Conservation (phyloP, 306 rosid genomes). For the Trifolium fragiferum region DNA sequence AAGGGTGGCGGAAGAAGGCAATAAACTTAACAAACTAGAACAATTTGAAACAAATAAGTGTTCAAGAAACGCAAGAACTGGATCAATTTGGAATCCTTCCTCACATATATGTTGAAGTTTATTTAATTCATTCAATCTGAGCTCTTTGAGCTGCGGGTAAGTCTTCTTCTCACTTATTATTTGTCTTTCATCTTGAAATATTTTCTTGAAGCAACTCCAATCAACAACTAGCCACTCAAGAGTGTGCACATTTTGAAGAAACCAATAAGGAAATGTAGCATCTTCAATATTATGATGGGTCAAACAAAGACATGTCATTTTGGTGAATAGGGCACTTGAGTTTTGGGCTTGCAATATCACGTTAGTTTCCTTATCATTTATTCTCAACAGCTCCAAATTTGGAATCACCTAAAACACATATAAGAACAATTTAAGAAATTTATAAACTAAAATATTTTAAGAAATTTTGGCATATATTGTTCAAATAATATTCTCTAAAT, state of each 20-base stretch:
- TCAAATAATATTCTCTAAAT: too few relatives aligned
- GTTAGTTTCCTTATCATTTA: not conserved
- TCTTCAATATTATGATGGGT: not conserved
- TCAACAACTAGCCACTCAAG: not conserved
- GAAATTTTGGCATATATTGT: too few relatives aligned
- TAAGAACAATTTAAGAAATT: not conserved
- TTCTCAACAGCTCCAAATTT: not conserved
- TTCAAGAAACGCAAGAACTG: not conserved
- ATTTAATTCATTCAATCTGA: not conserved
- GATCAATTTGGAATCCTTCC: not conserved
- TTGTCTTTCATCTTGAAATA: not conserved
- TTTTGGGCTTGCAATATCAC: slow-evolving; percentile 5
- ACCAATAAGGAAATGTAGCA: not conserved
- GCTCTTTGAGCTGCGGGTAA: not conserved
- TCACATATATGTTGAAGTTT: not conserved
- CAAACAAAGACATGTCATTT: not conserved
- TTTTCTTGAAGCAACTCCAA: not conserved
- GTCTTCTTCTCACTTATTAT: not conserved
- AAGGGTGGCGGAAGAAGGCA: not conserved
- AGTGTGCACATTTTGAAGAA: not conserved
- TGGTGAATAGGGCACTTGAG: not conserved
- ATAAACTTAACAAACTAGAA: not conserved
- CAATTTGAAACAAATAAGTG: accelerated
- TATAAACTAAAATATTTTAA: too few relatives aligned
- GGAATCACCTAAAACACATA: slow-evolving; percentile 2